Conservation (phyloP, 2,329 filamentous ascomycete genomes). For the Xylariaceae sp. region DNA sequence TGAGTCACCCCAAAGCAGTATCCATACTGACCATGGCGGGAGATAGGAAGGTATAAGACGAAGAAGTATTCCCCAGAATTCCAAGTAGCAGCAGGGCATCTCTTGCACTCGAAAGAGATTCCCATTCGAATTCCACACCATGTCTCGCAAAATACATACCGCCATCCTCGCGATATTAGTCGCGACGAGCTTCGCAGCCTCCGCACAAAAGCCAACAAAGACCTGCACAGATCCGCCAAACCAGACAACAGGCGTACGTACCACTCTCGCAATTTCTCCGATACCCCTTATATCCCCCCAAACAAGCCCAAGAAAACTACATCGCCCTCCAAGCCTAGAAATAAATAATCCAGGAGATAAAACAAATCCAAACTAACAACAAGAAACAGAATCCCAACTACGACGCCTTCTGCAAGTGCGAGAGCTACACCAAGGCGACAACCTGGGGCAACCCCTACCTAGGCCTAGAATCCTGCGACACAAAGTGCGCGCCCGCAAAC, state of each 20-base stretch:
- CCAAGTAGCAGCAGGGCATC: too few relatives aligned
- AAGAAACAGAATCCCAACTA: conserved; percentile 25
- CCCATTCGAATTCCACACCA: neutral
- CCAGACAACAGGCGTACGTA: conserved; percentile 13
- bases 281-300: neutral
- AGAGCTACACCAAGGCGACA: conserved; percentile 17
- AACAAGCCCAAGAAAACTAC: neutral
- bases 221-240: conserved; percentile 14
- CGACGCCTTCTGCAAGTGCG: conserved; percentile 26
- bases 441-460: conserved; percentile 26
- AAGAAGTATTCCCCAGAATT: too few relatives aligned
- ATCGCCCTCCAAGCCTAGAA: conserved; percentile 7
- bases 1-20: too few relatives aligned
- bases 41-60: too few relatives aligned
- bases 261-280: too few relatives aligned
- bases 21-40: too few relatives aligned
- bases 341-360: too few relatives aligned
- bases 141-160: neutral
- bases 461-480: conserved; percentile 26
- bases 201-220: neutral
- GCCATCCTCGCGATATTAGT: neutral
- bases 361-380: too few relatives aligned
- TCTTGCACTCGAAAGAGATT: too few relatives aligned
- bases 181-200: neutral
- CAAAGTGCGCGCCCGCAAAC: conserved; percentile 22